Percentiles rank a stretch among this genome's conserved stretches.
Conservation (phyloP, 2,329 filamentous ascomycete species). For the Orbilia oligospora region DNA sequence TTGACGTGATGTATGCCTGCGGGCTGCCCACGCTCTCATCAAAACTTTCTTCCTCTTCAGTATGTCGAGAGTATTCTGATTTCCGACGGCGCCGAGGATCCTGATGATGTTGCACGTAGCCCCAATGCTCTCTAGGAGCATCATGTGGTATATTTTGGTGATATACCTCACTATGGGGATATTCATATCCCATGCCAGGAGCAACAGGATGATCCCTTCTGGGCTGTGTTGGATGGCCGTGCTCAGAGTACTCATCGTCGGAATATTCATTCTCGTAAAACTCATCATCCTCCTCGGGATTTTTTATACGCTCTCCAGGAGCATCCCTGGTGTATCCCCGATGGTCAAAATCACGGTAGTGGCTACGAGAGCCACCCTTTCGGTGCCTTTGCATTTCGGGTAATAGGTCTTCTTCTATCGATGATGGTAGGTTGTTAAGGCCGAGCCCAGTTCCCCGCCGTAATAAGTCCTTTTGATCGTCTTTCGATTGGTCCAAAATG, state of each 20-base stretch:
- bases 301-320: background rate
- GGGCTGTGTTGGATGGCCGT: background rate
- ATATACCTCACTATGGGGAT: background rate
- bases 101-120: background rate
- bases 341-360: background rate
- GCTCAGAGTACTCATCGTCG: background rate
- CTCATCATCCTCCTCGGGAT: background rate
- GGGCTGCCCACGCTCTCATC: background rate
- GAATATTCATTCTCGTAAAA: background rate
- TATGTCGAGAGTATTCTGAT: background rate
- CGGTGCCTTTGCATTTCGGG: background rate
- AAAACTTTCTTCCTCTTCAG: background rate
- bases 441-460: slow-evolving; percentile 4
- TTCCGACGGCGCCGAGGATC: background rate
- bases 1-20: background rate
- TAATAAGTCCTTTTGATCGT: background rate
- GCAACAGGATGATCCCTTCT: background rate
- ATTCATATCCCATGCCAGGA: background rate
- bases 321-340: background rate
- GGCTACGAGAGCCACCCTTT: background rate
- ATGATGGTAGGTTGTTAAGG: background rate
- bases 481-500: background rate
- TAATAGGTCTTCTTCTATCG: background rate
- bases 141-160: background rate
- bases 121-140: background rate